Evolutionary conservation across 2,329 filamentous ascomycete genomes (phyloP).

Genomic region (Pseudonectria buxi): DNA sequence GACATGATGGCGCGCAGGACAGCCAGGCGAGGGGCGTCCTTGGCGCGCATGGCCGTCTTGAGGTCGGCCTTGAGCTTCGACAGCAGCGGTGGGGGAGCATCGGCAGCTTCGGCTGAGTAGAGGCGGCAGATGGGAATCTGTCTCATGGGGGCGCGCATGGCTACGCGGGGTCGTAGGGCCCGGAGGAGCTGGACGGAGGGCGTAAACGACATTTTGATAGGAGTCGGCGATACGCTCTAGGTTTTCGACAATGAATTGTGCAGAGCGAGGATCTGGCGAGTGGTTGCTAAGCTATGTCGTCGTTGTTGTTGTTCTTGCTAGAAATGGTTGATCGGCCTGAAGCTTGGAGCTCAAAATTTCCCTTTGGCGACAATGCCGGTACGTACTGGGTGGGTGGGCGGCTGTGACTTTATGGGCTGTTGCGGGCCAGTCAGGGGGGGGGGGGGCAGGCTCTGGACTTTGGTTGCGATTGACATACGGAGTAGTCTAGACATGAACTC

Average conservation of each 20-base stretch:
- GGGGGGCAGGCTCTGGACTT: too few relatives aligned
- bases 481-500: too few relatives aligned
- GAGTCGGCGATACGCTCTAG: not conserved
- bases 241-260: not conserved
- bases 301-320: conserved; percentile 2
- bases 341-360: conserved; percentile 21
- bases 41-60: conserved; percentile 59
- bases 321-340: conserved; percentile 5
- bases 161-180: conserved; percentile 8
- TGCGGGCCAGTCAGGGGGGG: too few relatives aligned
- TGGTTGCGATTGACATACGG: too few relatives aligned
- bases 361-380: conserved; percentile 4
- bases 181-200: conserved; percentile 17
- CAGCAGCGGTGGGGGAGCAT: conserved; percentile 40
- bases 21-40: conserved; percentile 56
- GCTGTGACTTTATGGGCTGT: too few relatives aligned
- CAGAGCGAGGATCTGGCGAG: not conserved
- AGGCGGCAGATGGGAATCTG: conserved; percentile 15
- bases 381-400: too few relatives aligned
- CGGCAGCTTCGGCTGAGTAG: conserved; percentile 29
- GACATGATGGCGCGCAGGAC: conserved; percentile 64
- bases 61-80: conserved; percentile 53
- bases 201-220: conserved; percentile 17
- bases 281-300: conserved; percentile 4
- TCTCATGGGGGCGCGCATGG: conserved; percentile 10